Evolutionary conservation across 108 stramenopile genomes (phyloP).

Genomic region (Nitzschia inconspicua): DNA sequence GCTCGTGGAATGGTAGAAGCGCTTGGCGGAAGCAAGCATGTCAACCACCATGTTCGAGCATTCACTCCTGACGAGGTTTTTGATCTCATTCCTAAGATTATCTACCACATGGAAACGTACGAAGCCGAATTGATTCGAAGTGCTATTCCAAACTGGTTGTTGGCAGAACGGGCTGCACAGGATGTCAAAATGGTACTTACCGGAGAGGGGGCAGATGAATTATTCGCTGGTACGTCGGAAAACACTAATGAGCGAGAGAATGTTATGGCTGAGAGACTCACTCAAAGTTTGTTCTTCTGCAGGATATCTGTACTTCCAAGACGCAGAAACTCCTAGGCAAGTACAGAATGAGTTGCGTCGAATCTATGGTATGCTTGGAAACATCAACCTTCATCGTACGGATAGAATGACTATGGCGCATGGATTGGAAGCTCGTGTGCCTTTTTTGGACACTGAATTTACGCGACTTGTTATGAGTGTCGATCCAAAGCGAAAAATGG

Average conservation of each 20-base stretch:
- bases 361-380: constrained; percentile 64
- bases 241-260: too few species aligned
- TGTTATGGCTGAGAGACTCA: too few species aligned
- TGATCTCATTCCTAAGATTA: constrained; percentile 66
- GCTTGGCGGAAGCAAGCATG: constrained; percentile 48
- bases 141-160: constrained; percentile 73
- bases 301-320: constrained; percentile 76
- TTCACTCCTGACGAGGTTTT: constrained; percentile 75
- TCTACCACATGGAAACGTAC: constrained; percentile 84
- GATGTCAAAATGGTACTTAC: constrained; percentile 83
- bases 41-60: constrained; percentile 50
- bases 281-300: too few species aligned
- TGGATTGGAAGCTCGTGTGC: constrained; percentile 73
- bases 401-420: constrained; percentile 86
- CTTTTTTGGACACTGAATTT: constrained; percentile 76
- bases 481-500: constrained; percentile 62
- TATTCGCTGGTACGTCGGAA: too few species aligned
- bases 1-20: constrained; percentile 64
- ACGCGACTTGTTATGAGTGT: constrained; percentile 64
- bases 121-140: constrained; percentile 77
- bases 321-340: constrained; percentile 53
- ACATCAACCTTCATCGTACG: constrained; percentile 69
- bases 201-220: constrained; percentile 71
- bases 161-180: constrained; percentile 63
- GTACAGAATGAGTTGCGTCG: constrained; percentile 63